A percentile compares a stretch with the other conserved stretches of the same genome.
phyloP scores from a whole-genome alignment of 1,284 basidiomycete species.

The Vanrija humicola region DNA sequence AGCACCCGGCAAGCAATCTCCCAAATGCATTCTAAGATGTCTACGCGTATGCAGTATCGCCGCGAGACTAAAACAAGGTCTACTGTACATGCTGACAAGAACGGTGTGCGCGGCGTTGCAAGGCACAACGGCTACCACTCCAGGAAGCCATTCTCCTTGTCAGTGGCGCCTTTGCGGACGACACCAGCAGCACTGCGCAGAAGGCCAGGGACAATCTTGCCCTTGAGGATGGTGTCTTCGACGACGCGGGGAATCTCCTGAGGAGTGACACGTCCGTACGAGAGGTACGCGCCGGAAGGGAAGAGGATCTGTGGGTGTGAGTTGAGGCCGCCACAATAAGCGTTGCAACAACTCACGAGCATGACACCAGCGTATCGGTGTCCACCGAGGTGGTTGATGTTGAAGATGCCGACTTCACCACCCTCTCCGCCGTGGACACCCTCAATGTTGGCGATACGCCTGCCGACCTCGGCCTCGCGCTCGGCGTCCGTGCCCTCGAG shows the following conservation, averaged over 20 bases:
- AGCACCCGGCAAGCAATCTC: too few species aligned
- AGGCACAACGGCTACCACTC: slow-evolving; percentile 15
- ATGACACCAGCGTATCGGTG: slow-evolving; percentile 90
- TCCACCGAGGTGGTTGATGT: slow-evolving; percentile 82
- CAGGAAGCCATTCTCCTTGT: slow-evolving; percentile 24
- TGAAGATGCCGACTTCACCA: slow-evolving; percentile 67
- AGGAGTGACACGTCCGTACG: slow-evolving; percentile 90
- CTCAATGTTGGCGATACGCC: slow-evolving; percentile 51
- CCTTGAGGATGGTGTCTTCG: slow-evolving; percentile 75
- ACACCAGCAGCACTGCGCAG: slow-evolving; percentile 78
- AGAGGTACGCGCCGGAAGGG: slow-evolving; percentile 75
- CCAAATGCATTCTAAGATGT: too few species aligned
- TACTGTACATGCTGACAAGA: too few species aligned
- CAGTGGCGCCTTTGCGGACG: slow-evolving; percentile 15
- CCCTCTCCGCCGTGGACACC: slow-evolving; percentile 51
- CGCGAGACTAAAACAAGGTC: too few species aligned
- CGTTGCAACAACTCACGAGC: slow-evolving; percentile 59
- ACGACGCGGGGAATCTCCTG: slow-evolving; percentile 84
- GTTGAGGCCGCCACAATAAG: too few species aligned
- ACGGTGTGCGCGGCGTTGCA: too few species aligned
- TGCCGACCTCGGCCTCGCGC: slow-evolving; percentile 51
- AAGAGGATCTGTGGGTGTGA: slow-evolving; percentile 64
- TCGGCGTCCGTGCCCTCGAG: slow-evolving; percentile 56
- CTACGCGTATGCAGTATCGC: too few species aligned
- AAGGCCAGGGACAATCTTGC: slow-evolving; percentile 73